phyloP scores from a whole-genome alignment of 2,329 filamentous ascomycete genomes.

The Pseudocercospora crystallina region DNA sequence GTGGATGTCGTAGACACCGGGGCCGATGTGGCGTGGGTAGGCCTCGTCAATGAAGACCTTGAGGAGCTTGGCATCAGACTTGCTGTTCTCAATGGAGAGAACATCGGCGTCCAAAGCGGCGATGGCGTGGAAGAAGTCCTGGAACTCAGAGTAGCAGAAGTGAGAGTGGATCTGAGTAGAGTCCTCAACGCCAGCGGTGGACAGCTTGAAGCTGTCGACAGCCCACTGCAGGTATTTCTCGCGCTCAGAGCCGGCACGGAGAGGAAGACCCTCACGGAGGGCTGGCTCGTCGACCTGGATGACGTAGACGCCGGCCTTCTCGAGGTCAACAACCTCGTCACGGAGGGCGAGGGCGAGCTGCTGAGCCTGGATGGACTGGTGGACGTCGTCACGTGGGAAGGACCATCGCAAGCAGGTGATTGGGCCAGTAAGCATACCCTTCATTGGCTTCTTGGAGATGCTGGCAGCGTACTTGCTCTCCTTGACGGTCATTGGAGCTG shows the following conservation, averaged over 20 bases:
- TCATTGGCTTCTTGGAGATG: conserved; percentile 98
- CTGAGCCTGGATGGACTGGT: conserved; percentile 98
- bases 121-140: conserved; percentile 99
- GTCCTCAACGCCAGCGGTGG: conserved; percentile 89
- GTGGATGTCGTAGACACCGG: conserved; percentile 98
- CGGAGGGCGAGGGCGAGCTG: conserved; percentile 97
- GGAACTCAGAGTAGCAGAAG: conserved; percentile 99
- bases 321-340: conserved; percentile 96
- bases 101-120: conserved; percentile 97
- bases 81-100: conserved; percentile 99
- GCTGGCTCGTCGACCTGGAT: conserved; percentile 99
- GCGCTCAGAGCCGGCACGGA: conserved; percentile 89
- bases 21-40: conserved; percentile 97
- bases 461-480: conserved; percentile 98
- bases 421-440: conserved; percentile 99
- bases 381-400: conserved; percentile 98
- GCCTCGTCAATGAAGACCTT: conserved; percentile 97
- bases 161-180: conserved; percentile 99
- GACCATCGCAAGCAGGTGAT: conserved; percentile 99
- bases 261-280: conserved; percentile 97
- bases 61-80: conserved; percentile 98
- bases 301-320: conserved; percentile 93
- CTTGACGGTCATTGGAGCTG: conserved; percentile 98
- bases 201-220: conserved; percentile 95
- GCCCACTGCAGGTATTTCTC: conserved; percentile 97